These are phyloP conservation scores for Chrysanthemum makinoi DNA, from an alignment of 129 eudicot species.

Conservation along the genomic window DNA sequence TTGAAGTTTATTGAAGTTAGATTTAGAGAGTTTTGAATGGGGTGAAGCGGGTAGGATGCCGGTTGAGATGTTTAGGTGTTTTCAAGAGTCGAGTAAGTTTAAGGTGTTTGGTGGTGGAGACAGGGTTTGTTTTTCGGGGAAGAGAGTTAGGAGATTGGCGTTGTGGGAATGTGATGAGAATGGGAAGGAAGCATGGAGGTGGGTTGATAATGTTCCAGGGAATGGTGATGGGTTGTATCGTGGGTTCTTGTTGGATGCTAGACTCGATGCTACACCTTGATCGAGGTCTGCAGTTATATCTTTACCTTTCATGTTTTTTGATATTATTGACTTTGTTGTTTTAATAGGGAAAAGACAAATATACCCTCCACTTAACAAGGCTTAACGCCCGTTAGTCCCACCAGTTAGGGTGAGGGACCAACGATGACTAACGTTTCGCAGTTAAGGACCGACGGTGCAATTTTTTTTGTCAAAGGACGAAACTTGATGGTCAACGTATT, in stretches of 20 bases:
- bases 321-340: slow-evolving; percentile 15
- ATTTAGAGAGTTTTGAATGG: slow-evolving; percentile 82
- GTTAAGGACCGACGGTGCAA: too few relatives aligned
- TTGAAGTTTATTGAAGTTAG: slow-evolving; percentile 78
- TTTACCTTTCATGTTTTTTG: slow-evolving; percentile 7
- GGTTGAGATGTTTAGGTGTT: slow-evolving; percentile 61
- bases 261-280: slow-evolving; percentile 53
- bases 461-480: too few relatives aligned
- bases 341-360: too few relatives aligned
- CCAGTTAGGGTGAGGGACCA: too few relatives aligned
- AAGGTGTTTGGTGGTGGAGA: slow-evolving; percentile 96
- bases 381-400: too few relatives aligned
- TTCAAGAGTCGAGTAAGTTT: slow-evolving; percentile 79
- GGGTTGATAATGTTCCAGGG: slow-evolving; percentile 86
- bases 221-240: slow-evolving; percentile 82
- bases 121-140: slow-evolving; percentile 82
- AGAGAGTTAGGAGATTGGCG: slow-evolving; percentile 69
- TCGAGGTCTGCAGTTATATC: slow-evolving; percentile 18
- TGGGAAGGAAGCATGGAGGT: slow-evolving; percentile 63
- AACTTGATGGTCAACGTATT: too few relatives aligned
- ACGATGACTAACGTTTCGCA: too few relatives aligned
- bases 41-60: slow-evolving; percentile 97
- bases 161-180: slow-evolving; percentile 61
- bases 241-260: slow-evolving; percentile 82
- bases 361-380: too few relatives aligned